These are phyloP conservation scores for Fusarium longipes DNA, from an alignment of 2,329 filamentous ascomycete genomes.

Conservation along the genomic window DNA sequence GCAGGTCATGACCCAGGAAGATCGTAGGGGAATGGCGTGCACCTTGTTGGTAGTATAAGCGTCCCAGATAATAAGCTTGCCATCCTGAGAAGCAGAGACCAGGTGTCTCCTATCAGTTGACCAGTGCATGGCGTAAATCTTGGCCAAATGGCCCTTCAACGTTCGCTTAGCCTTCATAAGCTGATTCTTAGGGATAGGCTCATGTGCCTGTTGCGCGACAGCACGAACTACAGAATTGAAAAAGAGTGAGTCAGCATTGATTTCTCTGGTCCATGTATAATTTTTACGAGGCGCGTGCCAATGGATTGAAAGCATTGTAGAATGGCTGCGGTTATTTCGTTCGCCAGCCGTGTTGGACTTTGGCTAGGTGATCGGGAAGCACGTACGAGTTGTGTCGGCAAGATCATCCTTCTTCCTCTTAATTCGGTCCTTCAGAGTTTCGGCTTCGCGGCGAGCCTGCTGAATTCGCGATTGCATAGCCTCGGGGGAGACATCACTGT, in stretches of 20 bases:
- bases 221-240: slow-evolving; percentile 75
- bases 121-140: slow-evolving; percentile 99
- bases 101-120: slow-evolving; percentile 97
- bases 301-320: not conserved
- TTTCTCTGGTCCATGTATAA: not conserved
- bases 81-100: slow-evolving; percentile 97
- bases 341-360: not conserved
- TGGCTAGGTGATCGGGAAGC: slow-evolving; percentile 19
- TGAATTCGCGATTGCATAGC: slow-evolving; percentile 94
- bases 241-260: slow-evolving; percentile 43
- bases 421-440: slow-evolving; percentile 97
- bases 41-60: slow-evolving; percentile 99
- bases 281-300: not conserved
- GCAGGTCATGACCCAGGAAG: slow-evolving; percentile 99
- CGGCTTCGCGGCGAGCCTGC: slow-evolving; percentile 94
- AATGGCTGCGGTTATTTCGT: not conserved
- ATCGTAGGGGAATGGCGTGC: slow-evolving; percentile 95
- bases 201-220: slow-evolving; percentile 91
- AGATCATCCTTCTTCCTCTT: slow-evolving; percentile 99
- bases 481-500: slow-evolving; percentile 74
- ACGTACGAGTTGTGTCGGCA: slow-evolving; percentile 95
- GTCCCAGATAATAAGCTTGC: slow-evolving; percentile 99
- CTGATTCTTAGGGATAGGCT: slow-evolving; percentile 87
- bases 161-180: slow-evolving; percentile 98
- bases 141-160: slow-evolving; percentile 96